phyloP scores from a whole-genome alignment of 768 basidiomycete genomes.

The Rhodotorula kratochvilovae region DNA sequence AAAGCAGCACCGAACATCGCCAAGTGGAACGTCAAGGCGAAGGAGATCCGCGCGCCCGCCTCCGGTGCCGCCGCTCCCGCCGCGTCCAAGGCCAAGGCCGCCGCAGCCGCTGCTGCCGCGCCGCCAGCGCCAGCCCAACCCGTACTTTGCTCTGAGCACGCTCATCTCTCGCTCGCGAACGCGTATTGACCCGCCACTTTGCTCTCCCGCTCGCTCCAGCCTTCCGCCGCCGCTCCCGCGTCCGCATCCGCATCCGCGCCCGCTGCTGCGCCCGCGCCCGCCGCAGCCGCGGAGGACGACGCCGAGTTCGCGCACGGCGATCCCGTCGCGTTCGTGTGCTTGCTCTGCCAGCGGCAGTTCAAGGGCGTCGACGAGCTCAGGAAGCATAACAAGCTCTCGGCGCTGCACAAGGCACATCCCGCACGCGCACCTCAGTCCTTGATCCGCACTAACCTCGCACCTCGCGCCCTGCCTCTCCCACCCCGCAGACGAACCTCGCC shows the following conservation, averaged over 20 bases:
- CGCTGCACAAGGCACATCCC: slow-evolving; percentile 79
- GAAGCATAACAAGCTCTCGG: slow-evolving; percentile 88
- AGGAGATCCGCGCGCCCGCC: slow-evolving; percentile 59
- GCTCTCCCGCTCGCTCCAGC: background rate
- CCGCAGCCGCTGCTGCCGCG: background rate
- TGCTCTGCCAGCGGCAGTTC: slow-evolving; percentile 90
- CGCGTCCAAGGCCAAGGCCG: background rate
- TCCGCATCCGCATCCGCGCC: background rate
- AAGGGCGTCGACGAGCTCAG: slow-evolving; percentile 77
- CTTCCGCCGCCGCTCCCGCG: background rate
- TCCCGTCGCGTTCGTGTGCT: slow-evolving; percentile 65
- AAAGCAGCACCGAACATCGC: slow-evolving; percentile 84
- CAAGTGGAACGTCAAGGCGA: slow-evolving; percentile 96
- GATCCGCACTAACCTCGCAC: background rate
- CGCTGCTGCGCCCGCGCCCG: background rate
- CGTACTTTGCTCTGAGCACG: slow-evolving; percentile 31
- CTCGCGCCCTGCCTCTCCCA: background rate
- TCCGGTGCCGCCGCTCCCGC: slow-evolving; percentile 6
- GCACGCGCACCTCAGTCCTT: background rate
- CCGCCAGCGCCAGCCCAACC: background rate
- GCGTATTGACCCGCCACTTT: slow-evolving; percentile 7
- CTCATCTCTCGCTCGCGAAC: slow-evolving; percentile 17
- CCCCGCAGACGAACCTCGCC: slow-evolving; percentile 72
- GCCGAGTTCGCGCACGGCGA: slow-evolving; percentile 79
- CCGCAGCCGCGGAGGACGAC: slow-evolving; percentile 47